Conservation (phyloP, 2,329 filamentous ascomycete species). For the Cordyceps fumosorosea region DNA sequence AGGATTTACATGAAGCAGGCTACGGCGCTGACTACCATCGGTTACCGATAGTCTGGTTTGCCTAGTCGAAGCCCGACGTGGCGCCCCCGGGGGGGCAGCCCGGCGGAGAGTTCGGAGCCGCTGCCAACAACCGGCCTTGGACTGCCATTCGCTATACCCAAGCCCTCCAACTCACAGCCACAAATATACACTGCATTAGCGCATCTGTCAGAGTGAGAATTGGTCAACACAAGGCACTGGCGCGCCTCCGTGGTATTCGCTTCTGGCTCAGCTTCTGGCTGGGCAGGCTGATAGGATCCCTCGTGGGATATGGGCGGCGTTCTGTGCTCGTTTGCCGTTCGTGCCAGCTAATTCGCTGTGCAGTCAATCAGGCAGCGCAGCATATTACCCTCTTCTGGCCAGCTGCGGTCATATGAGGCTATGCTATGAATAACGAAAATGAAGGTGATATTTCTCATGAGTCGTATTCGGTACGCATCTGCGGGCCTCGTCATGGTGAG, state of each 20-base stretch:
- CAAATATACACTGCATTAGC: neutral
- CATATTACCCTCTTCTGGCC: neutral
- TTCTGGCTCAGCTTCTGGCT: neutral
- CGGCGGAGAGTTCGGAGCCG: neutral
- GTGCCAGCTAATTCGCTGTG: neutral
- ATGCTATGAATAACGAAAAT: no score
- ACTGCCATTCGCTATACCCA: neutral
- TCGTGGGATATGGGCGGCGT: neutral
- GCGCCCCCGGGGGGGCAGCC: neutral
- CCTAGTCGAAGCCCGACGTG: no score
- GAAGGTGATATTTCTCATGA: no score
- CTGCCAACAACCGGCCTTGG: neutral
- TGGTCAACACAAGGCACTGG: neutral
- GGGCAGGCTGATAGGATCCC: neutral
- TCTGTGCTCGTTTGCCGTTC: neutral
- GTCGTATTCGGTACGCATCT: neutral
- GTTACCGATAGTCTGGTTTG: constrained; percentile 8
- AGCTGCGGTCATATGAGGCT: neutral
- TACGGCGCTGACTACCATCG: neutral
- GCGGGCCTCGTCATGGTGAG: neutral
- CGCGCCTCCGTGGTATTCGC: neutral
- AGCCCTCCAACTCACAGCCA: neutral
- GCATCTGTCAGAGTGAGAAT: neutral
- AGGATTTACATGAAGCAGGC: neutral
- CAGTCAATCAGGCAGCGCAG: neutral